Evolutionary conservation across 331 rosid genomes (phyloP).

Genomic region (Saraca asoca): DNA sequence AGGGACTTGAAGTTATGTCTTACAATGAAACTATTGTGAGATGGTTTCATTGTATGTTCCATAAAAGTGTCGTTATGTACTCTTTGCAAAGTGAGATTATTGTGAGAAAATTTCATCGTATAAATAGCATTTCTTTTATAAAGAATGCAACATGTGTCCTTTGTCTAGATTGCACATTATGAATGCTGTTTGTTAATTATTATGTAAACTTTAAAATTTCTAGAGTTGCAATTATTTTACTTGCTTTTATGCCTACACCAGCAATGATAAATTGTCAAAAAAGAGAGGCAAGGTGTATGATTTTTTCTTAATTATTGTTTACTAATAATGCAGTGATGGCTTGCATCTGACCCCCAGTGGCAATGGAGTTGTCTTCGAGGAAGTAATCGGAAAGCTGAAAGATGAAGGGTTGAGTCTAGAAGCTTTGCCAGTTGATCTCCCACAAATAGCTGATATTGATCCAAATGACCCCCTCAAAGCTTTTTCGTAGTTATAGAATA

Average conservation of each 20-base stretch:
- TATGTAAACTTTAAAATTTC: not conserved
- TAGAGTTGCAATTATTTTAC: not conserved
- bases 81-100: too few species aligned
- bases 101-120: too few species aligned
- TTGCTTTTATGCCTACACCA: not conserved
- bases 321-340: conserved; percentile 69
- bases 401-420: conserved; percentile 62
- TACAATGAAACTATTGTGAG: too few species aligned
- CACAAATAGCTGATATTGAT: conserved; percentile 60
- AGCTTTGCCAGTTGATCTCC: conserved; percentile 63
- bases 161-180: not conserved
- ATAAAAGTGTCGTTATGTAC: too few species aligned
- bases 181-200: not conserved
- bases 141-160: not conserved
- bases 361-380: conserved; percentile 67
- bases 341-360: conserved; percentile 72
- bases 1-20: too few species aligned
- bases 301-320: conserved; percentile 1
- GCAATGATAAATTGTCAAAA: not conserved
- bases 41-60: too few species aligned
- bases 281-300: not conserved
- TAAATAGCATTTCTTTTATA: not conserved
- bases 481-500: conserved; percentile 39
- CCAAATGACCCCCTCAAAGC: conserved; percentile 62
- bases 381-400: conserved; percentile 60